Conservation (phyloP, 305 asterid genomes). For the Plantago rigida region DNA sequence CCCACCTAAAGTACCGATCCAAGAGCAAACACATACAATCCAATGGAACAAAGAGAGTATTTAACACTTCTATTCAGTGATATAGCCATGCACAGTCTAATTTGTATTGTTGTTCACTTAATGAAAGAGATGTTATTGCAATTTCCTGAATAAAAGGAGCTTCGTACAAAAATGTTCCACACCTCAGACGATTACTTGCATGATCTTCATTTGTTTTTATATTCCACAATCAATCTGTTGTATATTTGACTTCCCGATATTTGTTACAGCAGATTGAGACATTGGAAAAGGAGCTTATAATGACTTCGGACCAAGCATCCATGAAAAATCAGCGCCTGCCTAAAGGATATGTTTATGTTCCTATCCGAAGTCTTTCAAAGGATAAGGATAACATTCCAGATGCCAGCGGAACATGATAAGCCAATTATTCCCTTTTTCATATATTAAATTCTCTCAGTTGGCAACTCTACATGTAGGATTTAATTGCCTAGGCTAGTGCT, state of each 20-base stretch:
- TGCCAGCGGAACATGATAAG: slow-evolving; percentile 40
- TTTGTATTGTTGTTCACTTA: neutral
- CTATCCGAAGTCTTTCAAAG: slow-evolving; percentile 60
- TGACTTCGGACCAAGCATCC: slow-evolving; percentile 94
- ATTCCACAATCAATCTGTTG: neutral
- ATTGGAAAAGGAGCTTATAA: slow-evolving; percentile 71
- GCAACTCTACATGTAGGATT: slow-evolving; percentile 8
- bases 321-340: slow-evolving; percentile 83
- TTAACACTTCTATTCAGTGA: too few relatives aligned
- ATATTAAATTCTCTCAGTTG: slow-evolving; percentile 4
- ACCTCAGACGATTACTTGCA: neutral
- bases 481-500: slow-evolving; percentile 18
- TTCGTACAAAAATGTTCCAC: neutral
- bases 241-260: slow-evolving; percentile 15
- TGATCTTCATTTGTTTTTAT: neutral
- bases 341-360: slow-evolving; percentile 80
- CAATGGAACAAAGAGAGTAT: too few relatives aligned
- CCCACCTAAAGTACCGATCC: too few relatives aligned
- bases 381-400: slow-evolving; percentile 53
- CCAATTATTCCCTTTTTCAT: slow-evolving; percentile 5
- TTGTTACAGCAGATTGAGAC: slow-evolving; percentile 59
- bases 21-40: too few relatives aligned
- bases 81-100: neutral
- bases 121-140: neutral
- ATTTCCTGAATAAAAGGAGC: neutral